Percentiles rank a stretch among this genome's conserved stretches.
phyloP scores from a whole-genome alignment of 164 flowering plant species.

The Vitis rupestris region DNA sequence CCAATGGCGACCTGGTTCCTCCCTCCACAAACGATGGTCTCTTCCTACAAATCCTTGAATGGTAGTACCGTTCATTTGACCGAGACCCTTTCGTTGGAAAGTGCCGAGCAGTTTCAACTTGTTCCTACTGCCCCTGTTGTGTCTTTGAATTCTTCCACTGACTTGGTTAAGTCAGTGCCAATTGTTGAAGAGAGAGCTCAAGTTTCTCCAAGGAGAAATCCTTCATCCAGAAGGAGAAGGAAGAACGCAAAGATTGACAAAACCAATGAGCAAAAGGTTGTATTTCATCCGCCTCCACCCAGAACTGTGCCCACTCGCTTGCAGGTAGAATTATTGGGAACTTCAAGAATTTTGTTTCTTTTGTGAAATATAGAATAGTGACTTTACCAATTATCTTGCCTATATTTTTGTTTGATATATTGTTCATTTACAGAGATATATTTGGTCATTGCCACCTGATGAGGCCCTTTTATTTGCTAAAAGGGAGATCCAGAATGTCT shows the following conservation, averaged over 20 bases:
- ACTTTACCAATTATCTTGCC: not conserved
- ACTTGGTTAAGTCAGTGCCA: conserved; percentile 12
- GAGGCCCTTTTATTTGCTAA: conserved; percentile 71
- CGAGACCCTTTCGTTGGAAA: conserved; percentile 22
- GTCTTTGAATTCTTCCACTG: conserved; percentile 29
- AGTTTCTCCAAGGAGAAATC: conserved; percentile 5
- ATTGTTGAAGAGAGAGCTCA: conserved; percentile 9
- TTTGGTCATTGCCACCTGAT: conserved; percentile 54
- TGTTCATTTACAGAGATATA: conserved; percentile 37
- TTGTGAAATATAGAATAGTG: not conserved
- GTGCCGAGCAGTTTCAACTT: conserved; percentile 16
- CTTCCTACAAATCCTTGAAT: conserved; percentile 26
- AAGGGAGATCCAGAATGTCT: conserved; percentile 54
- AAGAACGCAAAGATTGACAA: conserved; percentile 12
- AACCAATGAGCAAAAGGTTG: conserved; percentile 9
- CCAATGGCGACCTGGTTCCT: conserved; percentile 38
- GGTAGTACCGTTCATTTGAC: conserved; percentile 15
- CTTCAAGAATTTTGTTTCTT: not conserved
- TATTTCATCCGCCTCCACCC: conserved; percentile 31
- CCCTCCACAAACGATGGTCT: conserved; percentile 22
- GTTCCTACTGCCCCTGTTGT: conserved; percentile 22
- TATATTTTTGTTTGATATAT: not conserved
- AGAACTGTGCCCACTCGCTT: conserved; percentile 23
- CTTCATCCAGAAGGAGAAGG: conserved; percentile 20
- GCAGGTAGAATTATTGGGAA: conserved; percentile 34